phyloP scores from a whole-genome alignment of 768 basidiomycete genomes.

The Suillus occidentalis region DNA sequence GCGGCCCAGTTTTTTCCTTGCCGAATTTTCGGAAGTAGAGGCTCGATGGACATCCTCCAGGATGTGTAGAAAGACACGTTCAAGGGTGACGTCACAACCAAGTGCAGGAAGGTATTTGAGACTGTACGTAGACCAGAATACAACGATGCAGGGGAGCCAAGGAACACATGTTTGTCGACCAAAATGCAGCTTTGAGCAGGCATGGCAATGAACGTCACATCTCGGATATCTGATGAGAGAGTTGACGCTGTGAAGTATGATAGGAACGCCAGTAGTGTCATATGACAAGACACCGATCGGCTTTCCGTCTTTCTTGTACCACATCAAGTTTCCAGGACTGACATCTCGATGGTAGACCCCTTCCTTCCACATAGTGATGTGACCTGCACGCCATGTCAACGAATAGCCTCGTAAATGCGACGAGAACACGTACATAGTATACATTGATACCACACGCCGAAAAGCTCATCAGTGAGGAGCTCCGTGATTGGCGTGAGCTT shows the following conservation, averaged over 20 bases:
- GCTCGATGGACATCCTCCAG: not conserved
- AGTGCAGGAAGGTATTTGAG: not conserved
- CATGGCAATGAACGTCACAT: not conserved
- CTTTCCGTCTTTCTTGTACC: no score
- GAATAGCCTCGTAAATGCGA: not conserved
- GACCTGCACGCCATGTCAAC: not conserved
- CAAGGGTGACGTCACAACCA: not conserved
- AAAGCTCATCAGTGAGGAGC: no score
- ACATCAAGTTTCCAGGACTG: no score
- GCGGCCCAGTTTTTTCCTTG: not conserved
- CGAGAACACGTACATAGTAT: no score
- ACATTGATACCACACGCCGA: no score
- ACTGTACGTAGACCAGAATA: not conserved
- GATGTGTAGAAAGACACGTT: not conserved
- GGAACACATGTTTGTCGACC: not conserved
- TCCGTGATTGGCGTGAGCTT: no score
- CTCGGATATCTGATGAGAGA: not conserved
- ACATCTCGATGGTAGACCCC: not conserved
- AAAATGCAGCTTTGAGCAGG: not conserved
- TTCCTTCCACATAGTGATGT: not conserved
- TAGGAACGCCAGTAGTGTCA: not conserved
- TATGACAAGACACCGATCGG: no score
- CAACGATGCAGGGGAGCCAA: not conserved
- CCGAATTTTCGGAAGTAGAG: not conserved
- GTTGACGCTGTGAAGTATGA: not conserved